These are phyloP conservation scores for Pythium aquatile DNA, from an alignment of 352 stramenopile species.

Conservation along the genomic window DNA sequence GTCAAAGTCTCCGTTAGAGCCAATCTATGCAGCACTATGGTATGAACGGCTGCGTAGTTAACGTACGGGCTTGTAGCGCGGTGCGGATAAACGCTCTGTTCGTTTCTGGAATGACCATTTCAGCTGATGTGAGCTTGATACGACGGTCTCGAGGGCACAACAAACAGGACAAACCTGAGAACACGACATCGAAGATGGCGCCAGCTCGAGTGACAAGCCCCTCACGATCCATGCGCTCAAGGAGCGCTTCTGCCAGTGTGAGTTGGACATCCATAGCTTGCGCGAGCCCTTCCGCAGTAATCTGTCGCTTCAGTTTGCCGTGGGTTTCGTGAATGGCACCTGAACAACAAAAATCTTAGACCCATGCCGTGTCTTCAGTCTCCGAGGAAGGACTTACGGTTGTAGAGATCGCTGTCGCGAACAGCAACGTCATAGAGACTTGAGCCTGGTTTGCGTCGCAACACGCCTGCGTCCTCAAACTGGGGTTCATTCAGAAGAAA, in stretches of 20 bases:
- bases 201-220: conserved; percentile 26
- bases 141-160: neutral
- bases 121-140: neutral
- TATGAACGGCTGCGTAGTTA: neutral
- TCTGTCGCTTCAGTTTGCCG: conserved; percentile 33
- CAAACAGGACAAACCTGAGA: conserved; percentile 21
- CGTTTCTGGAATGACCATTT: neutral
- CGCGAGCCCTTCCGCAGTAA: conserved; percentile 24
- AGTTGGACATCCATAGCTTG: conserved; percentile 18
- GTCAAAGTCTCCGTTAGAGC: neutral
- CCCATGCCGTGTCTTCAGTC: neutral
- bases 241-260: conserved; percentile 23
- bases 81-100: conserved; percentile 28
- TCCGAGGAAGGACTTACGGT: conserved; percentile 12
- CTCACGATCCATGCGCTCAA: conserved; percentile 39
- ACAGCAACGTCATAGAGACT: conserved; percentile 23
- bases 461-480: conserved; percentile 13
- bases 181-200: conserved; percentile 28
- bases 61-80: conserved; percentile 27
- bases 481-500: neutral
- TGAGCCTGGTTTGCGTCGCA: conserved; percentile 7
- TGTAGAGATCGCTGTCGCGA: conserved; percentile 23
- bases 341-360: conserved; percentile 11
- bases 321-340: conserved; percentile 36
- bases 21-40: neutral